These are phyloP conservation scores for Leishmania turanica DNA, from an alignment of 208 protist genomes.

Conservation along the genomic window DNA sequence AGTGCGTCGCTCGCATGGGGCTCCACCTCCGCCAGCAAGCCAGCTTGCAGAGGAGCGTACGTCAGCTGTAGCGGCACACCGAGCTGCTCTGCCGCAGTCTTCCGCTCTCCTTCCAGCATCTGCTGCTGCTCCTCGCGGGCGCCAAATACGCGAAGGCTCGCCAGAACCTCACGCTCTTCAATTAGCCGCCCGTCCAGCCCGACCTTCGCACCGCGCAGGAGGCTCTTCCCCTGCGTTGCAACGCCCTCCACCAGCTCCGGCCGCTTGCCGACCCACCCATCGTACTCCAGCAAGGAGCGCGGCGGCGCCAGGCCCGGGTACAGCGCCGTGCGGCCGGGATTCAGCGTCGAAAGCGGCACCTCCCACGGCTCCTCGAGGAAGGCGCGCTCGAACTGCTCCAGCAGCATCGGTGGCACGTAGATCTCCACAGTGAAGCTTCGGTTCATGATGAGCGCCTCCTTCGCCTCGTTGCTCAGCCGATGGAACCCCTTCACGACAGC, in stretches of 20 bases:
- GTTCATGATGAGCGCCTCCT: conserved; percentile 73
- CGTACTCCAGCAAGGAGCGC: conserved; percentile 59
- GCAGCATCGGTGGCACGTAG: conserved; percentile 64
- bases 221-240: conserved; percentile 68
- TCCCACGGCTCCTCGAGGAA: conserved; percentile 87
- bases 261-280: conserved; percentile 83
- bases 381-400: conserved; percentile 63
- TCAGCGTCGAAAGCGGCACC: conserved; percentile 61
- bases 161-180: conserved; percentile 58
- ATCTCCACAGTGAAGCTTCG: conserved; percentile 73
- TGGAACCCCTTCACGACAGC: conserved; percentile 88
- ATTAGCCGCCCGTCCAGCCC: conserved; percentile 70
- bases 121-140: conserved; percentile 42
- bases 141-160: conserved; percentile 70
- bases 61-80: conserved; percentile 7
- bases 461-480: conserved; percentile 69
- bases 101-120: conserved; percentile 57
- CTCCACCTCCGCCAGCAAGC: conserved; percentile 26
- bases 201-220: conserved; percentile 52
- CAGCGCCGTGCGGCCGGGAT: conserved; percentile 66
- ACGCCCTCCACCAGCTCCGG: conserved; percentile 80
- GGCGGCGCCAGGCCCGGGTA: conserved; percentile 84
- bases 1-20: background rate
- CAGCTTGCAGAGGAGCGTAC: conserved; percentile 42
- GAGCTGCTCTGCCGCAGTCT: conserved; percentile 41